Conservation (phyloP, 2,329 filamentous ascomycete genomes). For the Calonectria naviculata region DNA sequence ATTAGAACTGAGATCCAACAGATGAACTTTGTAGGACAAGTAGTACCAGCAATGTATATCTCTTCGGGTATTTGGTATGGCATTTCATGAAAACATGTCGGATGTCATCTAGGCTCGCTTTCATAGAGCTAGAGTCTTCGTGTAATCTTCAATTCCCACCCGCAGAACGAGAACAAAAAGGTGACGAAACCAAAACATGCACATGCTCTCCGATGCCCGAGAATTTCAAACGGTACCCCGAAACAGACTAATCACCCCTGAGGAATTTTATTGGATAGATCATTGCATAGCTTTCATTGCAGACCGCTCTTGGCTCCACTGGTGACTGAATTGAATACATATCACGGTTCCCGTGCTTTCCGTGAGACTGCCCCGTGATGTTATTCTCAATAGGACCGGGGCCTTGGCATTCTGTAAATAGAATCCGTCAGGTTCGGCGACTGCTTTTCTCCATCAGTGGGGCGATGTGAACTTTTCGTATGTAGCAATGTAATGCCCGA, state of each 20-base stretch:
- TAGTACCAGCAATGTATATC: not conserved
- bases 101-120: not conserved
- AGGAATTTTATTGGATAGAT: not conserved
- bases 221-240: not conserved
- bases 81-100: not conserved
- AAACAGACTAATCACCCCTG: not conserved
- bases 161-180: not conserved
- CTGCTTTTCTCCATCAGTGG: not conserved
- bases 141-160: not conserved
- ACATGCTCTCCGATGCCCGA: not conserved
- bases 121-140: not conserved
- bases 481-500: not conserved
- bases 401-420: not conserved
- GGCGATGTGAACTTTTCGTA: not conserved
- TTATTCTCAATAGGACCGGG: not conserved
- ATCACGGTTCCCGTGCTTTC: not conserved
- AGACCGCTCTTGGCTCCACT: not conserved
- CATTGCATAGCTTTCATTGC: too few species aligned
- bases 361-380: not conserved
- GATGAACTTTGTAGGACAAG: too few species aligned
- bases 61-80: not conserved
- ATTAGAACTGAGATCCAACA: not conserved
- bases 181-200: not conserved
- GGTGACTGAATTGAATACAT: not conserved
- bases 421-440: not conserved